phyloP scores from a whole-genome alignment of 345 rosid genomes.

The Citrus hindsii region DNA sequence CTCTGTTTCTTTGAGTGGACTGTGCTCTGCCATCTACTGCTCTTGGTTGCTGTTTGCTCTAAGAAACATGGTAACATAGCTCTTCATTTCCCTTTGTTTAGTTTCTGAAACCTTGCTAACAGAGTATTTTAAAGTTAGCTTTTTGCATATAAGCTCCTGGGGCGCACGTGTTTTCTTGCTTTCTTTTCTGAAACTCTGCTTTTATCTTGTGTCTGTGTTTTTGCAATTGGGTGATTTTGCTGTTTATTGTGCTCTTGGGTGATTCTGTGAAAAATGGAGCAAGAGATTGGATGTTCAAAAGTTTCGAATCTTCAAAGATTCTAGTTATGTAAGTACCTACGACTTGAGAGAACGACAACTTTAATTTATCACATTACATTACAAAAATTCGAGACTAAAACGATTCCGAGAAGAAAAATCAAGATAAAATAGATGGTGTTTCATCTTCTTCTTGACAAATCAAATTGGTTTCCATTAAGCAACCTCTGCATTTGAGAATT shows the following conservation, averaged over 20 bases:
- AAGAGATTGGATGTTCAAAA: too few species aligned
- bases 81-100: not conserved
- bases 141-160: not conserved
- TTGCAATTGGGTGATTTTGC: not conserved
- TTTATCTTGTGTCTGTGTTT: not conserved
- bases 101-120: not conserved
- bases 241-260: not conserved
- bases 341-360: too few species aligned
- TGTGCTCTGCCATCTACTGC: conserved; percentile 31
- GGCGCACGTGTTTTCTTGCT: not conserved
- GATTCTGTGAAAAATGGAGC: not conserved
- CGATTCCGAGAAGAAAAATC: too few species aligned
- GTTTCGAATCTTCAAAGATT: too few species aligned
- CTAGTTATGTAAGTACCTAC: too few species aligned
- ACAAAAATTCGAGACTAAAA: too few species aligned
- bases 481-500: not conserved
- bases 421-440: too few species aligned
- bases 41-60: conserved; percentile 47
- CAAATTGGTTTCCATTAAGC: too few species aligned
- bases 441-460: too few species aligned
- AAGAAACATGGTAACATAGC: conserved; percentile 43
- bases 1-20: conserved; percentile 26
- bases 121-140: not conserved
- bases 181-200: not conserved
- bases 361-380: too few species aligned